Base-by-base conservation (phyloP, 116 monocot species). In the Phalaenopsis hybrid region DNA sequence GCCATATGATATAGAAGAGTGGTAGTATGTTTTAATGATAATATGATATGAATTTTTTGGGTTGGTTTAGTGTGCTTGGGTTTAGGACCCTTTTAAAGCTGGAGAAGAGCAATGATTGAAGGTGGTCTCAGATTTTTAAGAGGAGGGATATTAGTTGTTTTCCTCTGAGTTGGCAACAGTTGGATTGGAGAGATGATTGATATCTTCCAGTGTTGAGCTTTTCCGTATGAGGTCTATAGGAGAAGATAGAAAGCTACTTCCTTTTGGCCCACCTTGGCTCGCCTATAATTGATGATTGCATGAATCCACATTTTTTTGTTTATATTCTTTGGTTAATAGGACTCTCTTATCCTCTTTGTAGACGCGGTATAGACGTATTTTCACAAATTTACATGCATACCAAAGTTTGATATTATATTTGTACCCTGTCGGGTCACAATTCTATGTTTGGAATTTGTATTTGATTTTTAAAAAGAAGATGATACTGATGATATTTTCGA, bases 101-200 rank as follows among this genome's bases (percentile, higher is more conserved):
- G 28, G 77, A 52, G 50, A 51, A 77, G 77, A 77, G 15, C 23
- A 77, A 77, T 77, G 51, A 77, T 77, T 77, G 77, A 25, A 4
- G 48, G 9, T 21, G 15, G 12, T 17, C 10, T 77, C 17, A 8
- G 51, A 28, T 28, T 77, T 43, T 77, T 49, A 16, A 51, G 51
- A 50, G 76, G 28, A 49, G 4, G 11, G 28, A 0, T 13, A 51
- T 4, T 8, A 10, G 45, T 0, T 75, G 37, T 33, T 15, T 33
- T 75, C 75, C 6, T 75, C 44, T 52, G 77, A 77, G 77, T 28
- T 77, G 77, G 51, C 77, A 23, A 49, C 50, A 77, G 77, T 45
- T 45, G 45, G 75, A 45, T 6, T 15, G 15, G 45, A 52, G n/a
- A 77, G 15, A 0, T 77, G 51, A 51, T 77, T 75, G 75, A 75